Evolutionary conservation across 2,329 filamentous ascomycete species (phyloP).

Genomic region (Lasiodiplodia sp.): DNA sequence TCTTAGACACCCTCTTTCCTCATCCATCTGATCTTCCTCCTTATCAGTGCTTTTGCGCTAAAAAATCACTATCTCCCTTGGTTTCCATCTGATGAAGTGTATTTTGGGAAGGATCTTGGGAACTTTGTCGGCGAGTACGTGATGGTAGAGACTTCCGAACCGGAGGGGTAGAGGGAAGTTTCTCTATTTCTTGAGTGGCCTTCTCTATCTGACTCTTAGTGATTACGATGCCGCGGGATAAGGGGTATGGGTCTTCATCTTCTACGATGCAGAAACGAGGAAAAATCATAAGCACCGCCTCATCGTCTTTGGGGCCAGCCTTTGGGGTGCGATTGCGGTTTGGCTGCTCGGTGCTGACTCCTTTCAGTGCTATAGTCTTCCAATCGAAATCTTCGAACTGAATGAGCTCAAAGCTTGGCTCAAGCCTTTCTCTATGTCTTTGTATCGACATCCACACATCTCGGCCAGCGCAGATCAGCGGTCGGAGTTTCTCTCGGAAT

Average conservation of each 20-base stretch:
- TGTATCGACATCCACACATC: background rate
- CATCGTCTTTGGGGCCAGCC: background rate
- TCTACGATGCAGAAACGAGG: conserved; percentile 7
- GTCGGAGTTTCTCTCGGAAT: background rate
- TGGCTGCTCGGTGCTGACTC: background rate
- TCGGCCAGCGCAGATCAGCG: background rate
- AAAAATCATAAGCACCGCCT: conserved; percentile 11
- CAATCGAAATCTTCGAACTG: background rate
- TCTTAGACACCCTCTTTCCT: background rate
- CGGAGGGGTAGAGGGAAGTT: background rate
- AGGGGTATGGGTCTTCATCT: conserved; percentile 1
- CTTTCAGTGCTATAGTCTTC: background rate
- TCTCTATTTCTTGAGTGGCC: background rate
- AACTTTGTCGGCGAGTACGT: background rate
- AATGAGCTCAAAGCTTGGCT: conserved; percentile 8
- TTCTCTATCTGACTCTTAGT: background rate
- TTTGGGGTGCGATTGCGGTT: background rate
- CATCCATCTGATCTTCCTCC: background rate
- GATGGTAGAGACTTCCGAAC: background rate
- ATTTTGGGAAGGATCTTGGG: background rate
- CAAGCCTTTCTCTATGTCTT: background rate
- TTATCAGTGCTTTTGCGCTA: conserved; percentile 5
- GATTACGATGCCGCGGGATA: conserved; percentile 3
- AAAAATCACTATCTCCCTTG: background rate
- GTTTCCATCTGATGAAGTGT: background rate